Evolutionary conservation across 306 rosid genomes (phyloP), one percentile per base, ranked within the genome.

Genomic region (Carpinus fangiana): DNA sequence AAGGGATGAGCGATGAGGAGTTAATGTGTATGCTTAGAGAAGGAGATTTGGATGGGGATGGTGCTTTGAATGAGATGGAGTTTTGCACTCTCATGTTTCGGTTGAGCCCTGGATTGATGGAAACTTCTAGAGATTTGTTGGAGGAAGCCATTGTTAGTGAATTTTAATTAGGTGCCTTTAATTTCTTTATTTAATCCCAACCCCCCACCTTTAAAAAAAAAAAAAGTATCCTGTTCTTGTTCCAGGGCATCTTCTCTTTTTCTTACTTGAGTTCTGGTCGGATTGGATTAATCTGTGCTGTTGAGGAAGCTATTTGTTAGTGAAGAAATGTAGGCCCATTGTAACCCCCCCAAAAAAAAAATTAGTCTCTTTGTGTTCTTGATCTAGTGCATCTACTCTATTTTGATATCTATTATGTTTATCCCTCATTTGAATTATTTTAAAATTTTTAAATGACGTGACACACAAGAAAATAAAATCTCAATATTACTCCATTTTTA

Each of bases 21-120:
- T 46, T 90, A 23, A 79, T 36, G 86, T 80, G 87, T 70, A 92
- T 92, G 98, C 78, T 90, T 26, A 86, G 82, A 74, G 97, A 92
- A 89, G 97, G 98, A 5, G 98, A 94, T 81, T 57, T 84, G 61
- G 97, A 94, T 75, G 94, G 94, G 0, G 94, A 92, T 85, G 94
- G 90, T 4, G 91, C 90, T 67, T 84, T 94, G 47, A 77, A 79
- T 70, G 93, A 92, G 81, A 88, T 88, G 96, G 98, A 92, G 81
- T 94, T 94, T 60, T 94, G 91, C 47, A 90, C 90, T 3, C 93
- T 94, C 57, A 92, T 92, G 98, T 86, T 94, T 74, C 88, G 89
- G 86, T 55, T 94, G 71, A 94, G 98, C 60, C 98, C 98, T 82
- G 83, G 77, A 50, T 85, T 94, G 84, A 94, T 94, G 97, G 75